A percentile compares a stretch with the other conserved stretches of the same genome.
Conservation (phyloP, 2,329 filamentous ascomycete species). For the Fusarium aywerte region DNA sequence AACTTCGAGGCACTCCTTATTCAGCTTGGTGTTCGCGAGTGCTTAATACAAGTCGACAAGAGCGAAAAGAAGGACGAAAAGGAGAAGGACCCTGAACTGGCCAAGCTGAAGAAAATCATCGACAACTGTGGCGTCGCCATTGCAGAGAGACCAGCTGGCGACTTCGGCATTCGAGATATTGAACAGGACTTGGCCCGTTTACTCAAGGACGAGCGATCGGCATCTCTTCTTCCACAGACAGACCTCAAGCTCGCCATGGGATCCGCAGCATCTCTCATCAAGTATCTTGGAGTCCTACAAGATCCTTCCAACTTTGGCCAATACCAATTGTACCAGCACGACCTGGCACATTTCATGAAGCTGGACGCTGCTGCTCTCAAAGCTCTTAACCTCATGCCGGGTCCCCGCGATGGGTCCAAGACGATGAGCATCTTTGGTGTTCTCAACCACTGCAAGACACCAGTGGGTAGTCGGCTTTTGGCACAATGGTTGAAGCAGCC, state of each 20-base stretch:
- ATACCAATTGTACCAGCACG: slow-evolving; percentile 96
- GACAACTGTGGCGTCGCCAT: slow-evolving; percentile 93
- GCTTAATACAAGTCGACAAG: slow-evolving; percentile 82
- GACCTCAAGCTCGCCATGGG: slow-evolving; percentile 97
- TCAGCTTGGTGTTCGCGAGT: slow-evolving; percentile 95
- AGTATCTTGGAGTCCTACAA: slow-evolving; percentile 89
- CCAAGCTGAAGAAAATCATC: slow-evolving; percentile 88
- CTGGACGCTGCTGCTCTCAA: slow-evolving; percentile 93
- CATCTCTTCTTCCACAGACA: slow-evolving; percentile 83
- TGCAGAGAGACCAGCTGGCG: slow-evolving; percentile 77
- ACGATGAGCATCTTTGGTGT: slow-evolving; percentile 96
- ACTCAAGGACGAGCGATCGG: slow-evolving; percentile 84
- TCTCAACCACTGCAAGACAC: slow-evolving; percentile 97
- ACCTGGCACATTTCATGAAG: slow-evolving; percentile 98
- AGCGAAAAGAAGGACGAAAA: slow-evolving; percentile 81
- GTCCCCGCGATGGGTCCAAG: slow-evolving; percentile 92
- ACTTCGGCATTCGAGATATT: slow-evolving; percentile 91
- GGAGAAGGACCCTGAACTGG: slow-evolving; percentile 86
- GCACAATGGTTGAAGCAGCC: slow-evolving; percentile 99
- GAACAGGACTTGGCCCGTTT: slow-evolving; percentile 92
- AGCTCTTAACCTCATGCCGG: slow-evolving; percentile 96
- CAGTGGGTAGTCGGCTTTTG: slow-evolving; percentile 86
- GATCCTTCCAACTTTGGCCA: slow-evolving; percentile 96
- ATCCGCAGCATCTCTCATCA: slow-evolving; percentile 90
- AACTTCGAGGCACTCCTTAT: slow-evolving; percentile 98